These are phyloP conservation scores for Coniochaeta hoffmannii DNA, from an alignment of 2,329 filamentous ascomycete species.

Conservation along the genomic window DNA sequence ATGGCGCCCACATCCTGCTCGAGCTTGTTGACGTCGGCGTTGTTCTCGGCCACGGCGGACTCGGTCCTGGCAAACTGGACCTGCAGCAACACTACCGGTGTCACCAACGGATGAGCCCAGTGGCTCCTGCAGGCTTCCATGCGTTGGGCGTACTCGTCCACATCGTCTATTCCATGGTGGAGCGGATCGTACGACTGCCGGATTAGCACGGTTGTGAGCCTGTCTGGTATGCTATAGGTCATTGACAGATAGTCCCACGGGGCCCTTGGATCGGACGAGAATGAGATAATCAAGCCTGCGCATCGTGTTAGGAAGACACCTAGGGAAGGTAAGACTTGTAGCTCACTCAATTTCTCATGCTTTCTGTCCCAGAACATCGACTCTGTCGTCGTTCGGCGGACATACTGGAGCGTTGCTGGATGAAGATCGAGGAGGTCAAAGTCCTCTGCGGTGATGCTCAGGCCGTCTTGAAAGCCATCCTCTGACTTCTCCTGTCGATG, in stretches of 20 bases:
- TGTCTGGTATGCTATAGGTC: slow-evolving; percentile 32
- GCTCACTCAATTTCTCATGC: slow-evolving; percentile 23
- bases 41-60: slow-evolving; percentile 34
- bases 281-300: slow-evolving; percentile 34
- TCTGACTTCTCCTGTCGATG: slow-evolving; percentile 24
- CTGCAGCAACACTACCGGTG: slow-evolving; percentile 36
- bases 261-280: slow-evolving; percentile 34
- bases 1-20: slow-evolving; percentile 35
- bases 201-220: slow-evolving; percentile 31
- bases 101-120: slow-evolving; percentile 38
- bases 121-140: slow-evolving; percentile 35
- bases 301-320: background rate
- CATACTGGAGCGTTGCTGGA: slow-evolving; percentile 30
- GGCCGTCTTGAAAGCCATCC: slow-evolving; percentile 24
- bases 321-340: slow-evolving; percentile 7
- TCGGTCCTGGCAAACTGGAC: slow-evolving; percentile 38
- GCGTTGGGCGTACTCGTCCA: slow-evolving; percentile 37
- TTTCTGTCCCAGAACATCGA: slow-evolving; percentile 32
- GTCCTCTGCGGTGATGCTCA: slow-evolving; percentile 27
- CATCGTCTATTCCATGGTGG: slow-evolving; percentile 31
- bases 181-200: slow-evolving; percentile 35
- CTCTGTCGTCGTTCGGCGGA: slow-evolving; percentile 29
- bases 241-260: slow-evolving; percentile 40
- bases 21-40: slow-evolving; percentile 30
- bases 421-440: slow-evolving; percentile 27